Conservation (phyloP, 2,329 filamentous ascomycete species). For the Thelonectria discophora region DNA sequence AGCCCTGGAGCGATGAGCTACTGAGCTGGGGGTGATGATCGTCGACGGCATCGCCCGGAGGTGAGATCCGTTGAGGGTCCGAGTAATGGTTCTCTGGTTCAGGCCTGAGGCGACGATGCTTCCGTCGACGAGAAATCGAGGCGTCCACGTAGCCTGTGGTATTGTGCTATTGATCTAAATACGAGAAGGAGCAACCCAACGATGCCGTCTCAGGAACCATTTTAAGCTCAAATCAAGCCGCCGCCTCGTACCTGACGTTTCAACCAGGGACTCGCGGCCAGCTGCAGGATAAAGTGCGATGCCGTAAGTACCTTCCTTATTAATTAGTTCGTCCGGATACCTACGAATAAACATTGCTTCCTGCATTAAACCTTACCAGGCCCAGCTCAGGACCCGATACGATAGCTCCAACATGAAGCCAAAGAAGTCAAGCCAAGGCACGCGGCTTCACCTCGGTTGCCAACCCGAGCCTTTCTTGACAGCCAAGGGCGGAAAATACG, state of each 20-base stretch:
- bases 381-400: background rate
- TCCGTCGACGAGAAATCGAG: background rate
- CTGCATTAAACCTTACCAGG: background rate
- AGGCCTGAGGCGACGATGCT: background rate
- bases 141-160: background rate
- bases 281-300: background rate
- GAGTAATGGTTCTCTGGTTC: background rate
- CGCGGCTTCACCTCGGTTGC: background rate
- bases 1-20: conserved; percentile 28
- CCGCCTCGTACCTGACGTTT: conserved; percentile 16
- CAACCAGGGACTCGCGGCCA: background rate
- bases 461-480: background rate
- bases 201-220: conserved; percentile 12
- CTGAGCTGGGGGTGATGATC: conserved; percentile 28
- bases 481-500: conserved; percentile 5
- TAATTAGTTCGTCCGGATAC: no score
- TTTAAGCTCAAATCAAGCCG: conserved; percentile 24
- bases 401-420: background rate
- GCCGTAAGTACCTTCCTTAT: no score
- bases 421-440: no score
- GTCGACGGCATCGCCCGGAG: conserved; percentile 33
- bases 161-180: conserved; percentile 9
- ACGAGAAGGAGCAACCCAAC: conserved; percentile 13
- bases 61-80: conserved; percentile 32
- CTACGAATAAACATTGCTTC: no score